Percentiles rank a stretch among this genome's conserved stretches.
Conservation (phyloP, 1,139 yeast genomes). For the Magnusiomyces sp. region DNA sequence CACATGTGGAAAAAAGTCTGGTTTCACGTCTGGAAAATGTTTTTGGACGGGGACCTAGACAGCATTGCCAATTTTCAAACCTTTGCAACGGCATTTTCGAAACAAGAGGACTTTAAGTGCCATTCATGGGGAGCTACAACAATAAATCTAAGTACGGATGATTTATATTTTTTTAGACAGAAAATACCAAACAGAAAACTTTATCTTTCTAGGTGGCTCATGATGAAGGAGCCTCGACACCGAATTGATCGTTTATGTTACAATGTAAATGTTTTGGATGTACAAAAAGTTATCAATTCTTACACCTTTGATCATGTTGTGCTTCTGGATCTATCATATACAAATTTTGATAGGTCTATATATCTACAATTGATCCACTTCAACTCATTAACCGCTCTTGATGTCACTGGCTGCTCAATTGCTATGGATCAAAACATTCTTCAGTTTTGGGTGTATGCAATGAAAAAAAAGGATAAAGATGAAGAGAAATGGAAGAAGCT, state of each 20-base stretch:
- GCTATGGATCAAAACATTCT: not conserved
- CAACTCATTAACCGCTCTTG: not conserved
- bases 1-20: too few species aligned
- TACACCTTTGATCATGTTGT: not conserved
- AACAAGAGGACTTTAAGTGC: not conserved
- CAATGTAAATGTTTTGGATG: not conserved
- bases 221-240: not conserved
- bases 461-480: not conserved
- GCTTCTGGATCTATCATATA: not conserved
- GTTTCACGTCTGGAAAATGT: too few species aligned
- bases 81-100: constrained; percentile 4
- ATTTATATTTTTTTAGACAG: not conserved
- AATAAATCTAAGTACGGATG: too few species aligned
- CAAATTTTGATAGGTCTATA: not conserved
- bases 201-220: not conserved
- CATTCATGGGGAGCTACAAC: not conserved
- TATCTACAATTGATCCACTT: not conserved
- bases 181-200: not conserved
- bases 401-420: not conserved
- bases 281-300: not conserved
- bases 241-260: not conserved
- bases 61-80: not conserved
- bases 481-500: constrained; percentile 1
- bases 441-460: not conserved
- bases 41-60: too few species aligned